Percentiles rank a stretch among this genome's conserved stretches.
phyloP scores from a whole-genome alignment of 2,329 filamentous ascomycete species.

The Aspergillus aculeatinus region DNA sequence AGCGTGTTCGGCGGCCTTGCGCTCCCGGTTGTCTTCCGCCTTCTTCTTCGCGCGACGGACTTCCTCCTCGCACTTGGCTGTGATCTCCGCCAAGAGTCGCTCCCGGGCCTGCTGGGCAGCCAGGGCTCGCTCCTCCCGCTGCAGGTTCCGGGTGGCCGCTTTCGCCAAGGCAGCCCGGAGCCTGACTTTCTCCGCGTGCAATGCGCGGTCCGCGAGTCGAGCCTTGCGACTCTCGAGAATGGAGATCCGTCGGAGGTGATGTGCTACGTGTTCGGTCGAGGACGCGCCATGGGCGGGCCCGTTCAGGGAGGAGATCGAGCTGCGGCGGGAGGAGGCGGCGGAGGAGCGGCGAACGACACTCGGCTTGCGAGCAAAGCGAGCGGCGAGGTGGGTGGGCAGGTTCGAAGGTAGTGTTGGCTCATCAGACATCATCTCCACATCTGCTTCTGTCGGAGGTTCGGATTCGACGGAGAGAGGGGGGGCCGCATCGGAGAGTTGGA shows the following conservation, averaged over 20 bases:
- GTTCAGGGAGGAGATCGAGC: conserved; percentile 61
- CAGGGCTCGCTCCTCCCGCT: conserved; percentile 61
- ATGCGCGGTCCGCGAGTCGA: conserved; percentile 62
- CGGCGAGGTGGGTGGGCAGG: conserved; percentile 61
- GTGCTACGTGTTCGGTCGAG: conserved; percentile 61
- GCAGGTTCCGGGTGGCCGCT: conserved; percentile 55
- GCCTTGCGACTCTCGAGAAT: conserved; percentile 66
- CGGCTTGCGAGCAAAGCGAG: conserved; percentile 59
- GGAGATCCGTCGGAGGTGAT: conserved; percentile 64
- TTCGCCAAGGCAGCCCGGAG: conserved; percentile 63
- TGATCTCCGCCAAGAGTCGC: conserved; percentile 63
- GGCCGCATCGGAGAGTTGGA: conserved; percentile 40
- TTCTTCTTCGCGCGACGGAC: conserved; percentile 65
- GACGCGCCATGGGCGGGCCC: conserved; percentile 49
- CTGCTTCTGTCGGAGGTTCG: conserved; percentile 29
- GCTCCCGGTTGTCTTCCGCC: conserved; percentile 64
- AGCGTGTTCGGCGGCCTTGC: conserved; percentile 61
- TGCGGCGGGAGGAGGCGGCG: conserved; percentile 62
- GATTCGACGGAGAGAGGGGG: conserved; percentile 27
- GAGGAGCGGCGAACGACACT: conserved; percentile 59
- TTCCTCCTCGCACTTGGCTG: conserved; percentile 65
- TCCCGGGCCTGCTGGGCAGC: conserved; percentile 64
- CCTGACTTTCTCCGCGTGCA: conserved; percentile 65
- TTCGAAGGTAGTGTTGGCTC: conserved; percentile 42
- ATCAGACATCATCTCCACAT: conserved; percentile 46